Evolutionary conservation across 1,284 basidiomycete genomes (phyloP).

Genomic region (Moniliella sp.): DNA sequence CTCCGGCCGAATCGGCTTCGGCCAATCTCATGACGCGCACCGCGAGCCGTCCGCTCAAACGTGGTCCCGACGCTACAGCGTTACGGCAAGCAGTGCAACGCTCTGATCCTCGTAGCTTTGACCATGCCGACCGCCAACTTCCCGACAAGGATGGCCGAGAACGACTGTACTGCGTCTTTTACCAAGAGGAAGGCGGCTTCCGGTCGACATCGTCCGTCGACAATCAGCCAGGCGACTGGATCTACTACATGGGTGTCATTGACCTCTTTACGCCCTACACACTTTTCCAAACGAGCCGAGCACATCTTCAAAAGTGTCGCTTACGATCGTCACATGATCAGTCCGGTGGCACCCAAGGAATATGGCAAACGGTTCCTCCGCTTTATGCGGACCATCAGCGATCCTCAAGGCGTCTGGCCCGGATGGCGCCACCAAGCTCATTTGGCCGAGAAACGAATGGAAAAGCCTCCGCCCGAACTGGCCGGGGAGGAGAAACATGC

Average conservation of each 20-base stretch:
- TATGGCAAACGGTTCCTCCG: slow-evolving; percentile 24
- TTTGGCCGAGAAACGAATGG: too few relatives aligned
- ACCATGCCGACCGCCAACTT: slow-evolving; percentile 44
- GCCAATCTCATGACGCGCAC: too few relatives aligned
- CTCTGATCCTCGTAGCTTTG: slow-evolving; percentile 51
- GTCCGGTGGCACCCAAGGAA: slow-evolving; percentile 21
- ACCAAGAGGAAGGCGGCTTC: slow-evolving; percentile 85
- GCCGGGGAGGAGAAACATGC: too few relatives aligned
- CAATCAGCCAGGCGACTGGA: slow-evolving; percentile 52
- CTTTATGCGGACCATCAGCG: slow-evolving; percentile 7
- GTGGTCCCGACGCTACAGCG: too few relatives aligned
- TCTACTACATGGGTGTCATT: slow-evolving; percentile 52
- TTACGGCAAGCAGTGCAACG: slow-evolving; percentile 48
- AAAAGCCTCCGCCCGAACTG: too few relatives aligned
- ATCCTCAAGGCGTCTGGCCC: background rate
- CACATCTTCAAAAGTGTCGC: slow-evolving; percentile 75
- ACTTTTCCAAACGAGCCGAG: slow-evolving; percentile 56
- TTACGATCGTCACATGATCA: slow-evolving; percentile 17
- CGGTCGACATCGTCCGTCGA: slow-evolving; percentile 60
- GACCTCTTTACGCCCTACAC: slow-evolving; percentile 53
- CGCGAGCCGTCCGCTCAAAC: too few relatives aligned
- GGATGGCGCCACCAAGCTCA: too few relatives aligned
- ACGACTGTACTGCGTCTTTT: slow-evolving; percentile 68
- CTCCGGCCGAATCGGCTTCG: too few relatives aligned
- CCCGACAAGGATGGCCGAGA: slow-evolving; percentile 49